Conservation (phyloP, 108 stramenopile species). For the Nitzschia inconspicua region DNA sequence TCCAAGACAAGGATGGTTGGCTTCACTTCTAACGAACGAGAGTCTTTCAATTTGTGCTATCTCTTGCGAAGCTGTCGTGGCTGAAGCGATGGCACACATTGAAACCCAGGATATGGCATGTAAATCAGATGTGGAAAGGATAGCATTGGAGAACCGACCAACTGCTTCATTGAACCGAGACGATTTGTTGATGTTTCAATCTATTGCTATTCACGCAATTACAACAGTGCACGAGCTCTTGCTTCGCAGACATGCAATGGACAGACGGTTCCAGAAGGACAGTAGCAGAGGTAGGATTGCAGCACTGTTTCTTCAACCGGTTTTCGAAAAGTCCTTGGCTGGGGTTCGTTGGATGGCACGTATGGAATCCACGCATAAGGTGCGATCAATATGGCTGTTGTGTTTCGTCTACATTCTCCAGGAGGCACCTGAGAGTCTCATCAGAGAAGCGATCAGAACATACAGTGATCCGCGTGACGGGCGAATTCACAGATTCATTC, state of each 20-base stretch:
- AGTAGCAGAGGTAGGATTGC: constrained; percentile 62
- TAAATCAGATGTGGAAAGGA: neutral
- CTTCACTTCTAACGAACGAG: constrained; percentile 63
- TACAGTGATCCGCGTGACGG: constrained; percentile 52
- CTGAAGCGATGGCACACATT: constrained; percentile 59
- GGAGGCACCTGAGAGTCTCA: constrained; percentile 78
- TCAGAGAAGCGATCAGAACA: constrained; percentile 47
- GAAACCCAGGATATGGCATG: constrained; percentile 19
- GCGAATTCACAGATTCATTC: constrained; percentile 61
- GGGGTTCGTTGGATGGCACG: constrained; percentile 59
- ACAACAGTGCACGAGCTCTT: constrained; percentile 66
- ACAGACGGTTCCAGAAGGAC: constrained; percentile 67
- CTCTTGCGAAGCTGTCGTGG: constrained; percentile 67
- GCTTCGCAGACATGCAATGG: constrained; percentile 79
- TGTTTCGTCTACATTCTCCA: constrained; percentile 76
- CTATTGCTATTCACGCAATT: constrained; percentile 74
- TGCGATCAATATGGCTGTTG: constrained; percentile 69
- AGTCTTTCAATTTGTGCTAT: constrained; percentile 64
- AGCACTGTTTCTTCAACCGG: constrained; percentile 45
- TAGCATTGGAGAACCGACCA: constrained; percentile 20
- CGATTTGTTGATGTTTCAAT: constrained; percentile 72
- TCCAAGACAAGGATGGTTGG: constrained; percentile 74
- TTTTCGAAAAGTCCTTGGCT: constrained; percentile 52
- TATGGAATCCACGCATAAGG: constrained; percentile 76
- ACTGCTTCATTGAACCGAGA: constrained; percentile 37